phyloP scores from a whole-genome alignment of 2,329 filamentous ascomycete species.

The Colletotrichum siamense region DNA sequence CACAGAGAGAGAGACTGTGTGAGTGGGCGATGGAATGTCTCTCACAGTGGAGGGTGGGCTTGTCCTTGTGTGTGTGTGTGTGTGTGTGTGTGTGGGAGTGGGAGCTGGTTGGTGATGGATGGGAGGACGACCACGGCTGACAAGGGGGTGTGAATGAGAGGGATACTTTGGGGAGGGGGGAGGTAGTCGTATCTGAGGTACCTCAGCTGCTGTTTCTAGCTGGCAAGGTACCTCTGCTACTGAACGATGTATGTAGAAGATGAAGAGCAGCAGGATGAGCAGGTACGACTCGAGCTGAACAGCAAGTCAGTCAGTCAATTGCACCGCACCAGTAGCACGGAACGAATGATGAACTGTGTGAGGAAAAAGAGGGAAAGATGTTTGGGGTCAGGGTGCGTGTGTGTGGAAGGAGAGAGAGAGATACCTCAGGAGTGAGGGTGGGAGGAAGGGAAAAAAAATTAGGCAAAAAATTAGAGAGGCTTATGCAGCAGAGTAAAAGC shows the following conservation, averaged over 20 bases:
- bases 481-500: conserved; percentile 18
- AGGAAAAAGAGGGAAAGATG: neutral
- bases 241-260: neutral
- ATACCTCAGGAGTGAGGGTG: neutral
- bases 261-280: neutral
- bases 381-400: neutral
- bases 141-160: neutral
- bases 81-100: neutral
- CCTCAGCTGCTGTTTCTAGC: neutral
- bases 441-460: neutral
- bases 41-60: conserved; percentile 18
- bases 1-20: neutral
- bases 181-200: conserved; percentile 16
- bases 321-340: neutral
- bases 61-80: conserved; percentile 5
- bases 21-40: conserved; percentile 14
- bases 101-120: conserved; percentile 13
- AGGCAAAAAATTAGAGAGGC: conserved; percentile 8
- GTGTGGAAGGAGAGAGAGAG: neutral
- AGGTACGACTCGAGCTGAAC: neutral
- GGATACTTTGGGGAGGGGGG: neutral
- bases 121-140: neutral
- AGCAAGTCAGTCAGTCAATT: neutral
- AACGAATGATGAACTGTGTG: neutral
- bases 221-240: neutral